phyloP scores from a whole-genome alignment of 805 yeast genomes.

The Candida coquimbonensis region DNA sequence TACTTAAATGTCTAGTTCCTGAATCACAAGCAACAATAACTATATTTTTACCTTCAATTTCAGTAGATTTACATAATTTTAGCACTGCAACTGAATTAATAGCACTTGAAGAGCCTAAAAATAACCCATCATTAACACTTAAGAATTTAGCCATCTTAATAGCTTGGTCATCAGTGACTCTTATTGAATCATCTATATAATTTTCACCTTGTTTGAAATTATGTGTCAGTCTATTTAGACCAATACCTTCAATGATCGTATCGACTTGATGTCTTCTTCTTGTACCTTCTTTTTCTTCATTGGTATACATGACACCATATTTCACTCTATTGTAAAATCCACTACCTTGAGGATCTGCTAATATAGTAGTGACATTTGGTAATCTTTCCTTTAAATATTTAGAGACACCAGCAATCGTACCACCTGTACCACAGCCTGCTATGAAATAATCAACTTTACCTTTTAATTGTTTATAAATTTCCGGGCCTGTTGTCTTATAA shows the following conservation, averaged over 20 bases:
- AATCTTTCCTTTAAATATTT: slow-evolving; percentile 52
- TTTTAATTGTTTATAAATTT: slow-evolving; percentile 69
- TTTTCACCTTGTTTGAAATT: slow-evolving; percentile 70
- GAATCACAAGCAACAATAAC: slow-evolving; percentile 90
- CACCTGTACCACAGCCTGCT: slow-evolving; percentile 95
- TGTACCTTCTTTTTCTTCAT: slow-evolving; percentile 85
- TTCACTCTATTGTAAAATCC: slow-evolving; percentile 83
- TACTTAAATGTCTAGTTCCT: slow-evolving; percentile 83
- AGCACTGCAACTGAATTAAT: slow-evolving; percentile 89
- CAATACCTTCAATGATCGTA: slow-evolving; percentile 90
- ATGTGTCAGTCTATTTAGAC: slow-evolving; percentile 77
- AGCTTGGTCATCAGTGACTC: slow-evolving; percentile 78
- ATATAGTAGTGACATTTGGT: slow-evolving; percentile 36
- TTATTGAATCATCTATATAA: slow-evolving; percentile 67
- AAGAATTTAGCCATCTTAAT: slow-evolving; percentile 80
- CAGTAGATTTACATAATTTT: slow-evolving; percentile 39
- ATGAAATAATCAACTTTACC: slow-evolving; percentile 68
- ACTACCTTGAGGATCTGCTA: slow-evolving; percentile 96
- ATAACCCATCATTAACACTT: slow-evolving; percentile 79
- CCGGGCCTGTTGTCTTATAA: slow-evolving; percentile 84
- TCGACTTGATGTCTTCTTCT: slow-evolving; percentile 95
- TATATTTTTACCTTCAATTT: slow-evolving; percentile 52
- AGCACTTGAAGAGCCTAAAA: slow-evolving; percentile 91
- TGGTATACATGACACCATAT: slow-evolving; percentile 89
- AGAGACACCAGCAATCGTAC: slow-evolving; percentile 92